Percentiles rank a stretch among this genome's conserved stretches.
Evolutionary conservation across 2,329 filamentous ascomycete genomes (phyloP).

Genomic region (Tolypocladium guangdongense): DNA sequence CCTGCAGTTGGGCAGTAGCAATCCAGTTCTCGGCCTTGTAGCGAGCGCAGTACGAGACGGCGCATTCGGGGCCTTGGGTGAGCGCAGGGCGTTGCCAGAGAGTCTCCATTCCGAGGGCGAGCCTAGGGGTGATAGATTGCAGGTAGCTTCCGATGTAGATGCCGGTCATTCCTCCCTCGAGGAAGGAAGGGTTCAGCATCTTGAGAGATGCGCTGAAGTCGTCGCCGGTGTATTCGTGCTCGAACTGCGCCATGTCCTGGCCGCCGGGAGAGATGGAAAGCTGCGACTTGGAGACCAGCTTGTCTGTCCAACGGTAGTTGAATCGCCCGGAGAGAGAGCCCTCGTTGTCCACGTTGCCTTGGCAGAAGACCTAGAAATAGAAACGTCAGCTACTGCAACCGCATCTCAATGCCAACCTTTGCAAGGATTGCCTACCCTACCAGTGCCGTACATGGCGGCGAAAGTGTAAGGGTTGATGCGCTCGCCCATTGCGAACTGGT

Average conservation of each 20-base stretch:
- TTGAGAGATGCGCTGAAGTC: conserved; percentile 94
- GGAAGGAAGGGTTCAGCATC: conserved; percentile 85
- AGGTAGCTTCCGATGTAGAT: conserved; percentile 95
- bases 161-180: conserved; percentile 87
- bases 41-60: conserved; percentile 78
- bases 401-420: not conserved
- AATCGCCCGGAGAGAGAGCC: conserved; percentile 77
- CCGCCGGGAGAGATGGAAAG: conserved; percentile 71
- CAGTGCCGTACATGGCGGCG: conserved; percentile 84
- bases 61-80: conserved; percentile 80
- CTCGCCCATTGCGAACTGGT: conserved; percentile 93
- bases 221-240: conserved; percentile 87
- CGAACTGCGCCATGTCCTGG: conserved; percentile 84
- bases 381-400: not conserved
- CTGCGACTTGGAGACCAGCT: conserved; percentile 76
- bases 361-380: conserved; percentile 67
- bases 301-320: conserved; percentile 81
- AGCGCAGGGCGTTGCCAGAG: conserved; percentile 86
- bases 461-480: conserved; percentile 90
- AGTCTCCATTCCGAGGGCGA: conserved; percentile 81
- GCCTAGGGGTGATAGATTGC: conserved; percentile 77
- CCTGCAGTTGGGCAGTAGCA: conserved; percentile 75
- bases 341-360: conserved; percentile 92
- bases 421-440: conserved; percentile 50
- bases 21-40: conserved; percentile 94